These are phyloP conservation scores for Saturnispora bothae DNA, from an alignment of 805 yeast species.

Conservation along the genomic window DNA sequence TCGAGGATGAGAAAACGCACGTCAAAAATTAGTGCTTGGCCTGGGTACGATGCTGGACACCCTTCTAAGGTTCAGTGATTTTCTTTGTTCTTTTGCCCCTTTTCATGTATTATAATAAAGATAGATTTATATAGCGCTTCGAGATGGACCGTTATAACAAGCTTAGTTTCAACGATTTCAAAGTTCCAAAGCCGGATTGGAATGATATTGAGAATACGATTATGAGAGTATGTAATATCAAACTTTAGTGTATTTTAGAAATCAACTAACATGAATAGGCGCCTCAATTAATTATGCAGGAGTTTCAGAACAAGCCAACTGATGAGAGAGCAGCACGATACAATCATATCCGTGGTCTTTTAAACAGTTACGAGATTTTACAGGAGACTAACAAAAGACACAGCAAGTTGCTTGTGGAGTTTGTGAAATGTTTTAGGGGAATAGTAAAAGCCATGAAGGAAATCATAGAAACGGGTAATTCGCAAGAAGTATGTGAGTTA, in stretches of 20 bases:
- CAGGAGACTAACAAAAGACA: conserved; percentile 14
- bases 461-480: neutral
- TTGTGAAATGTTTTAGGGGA: conserved; percentile 3
- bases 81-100: neutral
- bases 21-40: conserved; percentile 38
- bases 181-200: conserved; percentile 21
- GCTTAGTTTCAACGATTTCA: conserved; percentile 10
- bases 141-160: too few species aligned
- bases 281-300: conserved; percentile 11
- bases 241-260: neutral
- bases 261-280: conserved; percentile 5
- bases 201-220: conserved; percentile 19
- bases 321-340: neutral
- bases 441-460: neutral
- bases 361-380: conserved; percentile 9
- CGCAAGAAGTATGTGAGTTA: neutral
- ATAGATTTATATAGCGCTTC: conserved; percentile 7
- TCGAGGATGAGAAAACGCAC: conserved; percentile 2
- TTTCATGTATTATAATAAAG: neutral
- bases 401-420: conserved; percentile 2
- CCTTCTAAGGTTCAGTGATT: conserved; percentile 26
- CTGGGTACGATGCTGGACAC: conserved; percentile 59
- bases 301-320: conserved; percentile 3
- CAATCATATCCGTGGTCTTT: conserved; percentile 9
- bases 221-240: conserved; percentile 16